Percentiles rank a stretch among this genome's conserved stretches.
These are phyloP conservation scores for Tilletia walkeri DNA, from an alignment of 1,284 basidiomycete genomes.

Conservation along the genomic window DNA sequence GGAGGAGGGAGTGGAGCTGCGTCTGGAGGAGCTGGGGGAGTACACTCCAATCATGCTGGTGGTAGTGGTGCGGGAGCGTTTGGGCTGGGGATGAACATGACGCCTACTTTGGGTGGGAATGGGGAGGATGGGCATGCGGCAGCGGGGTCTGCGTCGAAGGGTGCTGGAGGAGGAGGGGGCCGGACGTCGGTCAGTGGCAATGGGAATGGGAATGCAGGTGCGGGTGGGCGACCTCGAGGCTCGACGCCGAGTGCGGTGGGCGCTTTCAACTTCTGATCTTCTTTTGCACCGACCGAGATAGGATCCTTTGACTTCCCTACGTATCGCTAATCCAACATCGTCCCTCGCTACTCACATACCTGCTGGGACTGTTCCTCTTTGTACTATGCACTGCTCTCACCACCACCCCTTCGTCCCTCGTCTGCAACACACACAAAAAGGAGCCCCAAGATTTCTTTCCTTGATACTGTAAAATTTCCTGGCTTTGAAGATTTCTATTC, in stretches of 20 bases:
- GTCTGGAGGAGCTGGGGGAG: no score
- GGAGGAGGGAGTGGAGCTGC: neutral
- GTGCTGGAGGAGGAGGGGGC: neutral
- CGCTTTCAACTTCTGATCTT: constrained; percentile 10
- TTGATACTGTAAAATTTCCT: neutral
- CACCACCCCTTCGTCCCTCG: no score
- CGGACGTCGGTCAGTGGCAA: neutral
- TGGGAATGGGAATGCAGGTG: neutral
- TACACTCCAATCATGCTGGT: no score
- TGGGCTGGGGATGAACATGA: neutral
- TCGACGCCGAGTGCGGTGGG: constrained; percentile 13
- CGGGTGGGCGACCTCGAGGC: neutral
- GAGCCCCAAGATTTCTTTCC: neutral
- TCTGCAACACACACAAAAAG: no score
- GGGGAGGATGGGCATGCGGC: neutral
- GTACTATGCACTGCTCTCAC: neutral
- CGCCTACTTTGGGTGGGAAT: neutral
- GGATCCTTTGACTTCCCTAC: no score
- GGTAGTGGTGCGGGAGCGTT: no score
- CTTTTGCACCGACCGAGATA: no score
- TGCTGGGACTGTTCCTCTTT: neutral
- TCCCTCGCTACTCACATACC: no score
- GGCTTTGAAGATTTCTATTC: neutral
- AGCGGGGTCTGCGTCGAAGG: neutral
- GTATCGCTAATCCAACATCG: no score